Percentiles rank a stretch among this genome's conserved stretches.
Evolutionary conservation across 2,329 filamentous ascomycete species (phyloP).

Genomic region (Penicillium sp.): DNA sequence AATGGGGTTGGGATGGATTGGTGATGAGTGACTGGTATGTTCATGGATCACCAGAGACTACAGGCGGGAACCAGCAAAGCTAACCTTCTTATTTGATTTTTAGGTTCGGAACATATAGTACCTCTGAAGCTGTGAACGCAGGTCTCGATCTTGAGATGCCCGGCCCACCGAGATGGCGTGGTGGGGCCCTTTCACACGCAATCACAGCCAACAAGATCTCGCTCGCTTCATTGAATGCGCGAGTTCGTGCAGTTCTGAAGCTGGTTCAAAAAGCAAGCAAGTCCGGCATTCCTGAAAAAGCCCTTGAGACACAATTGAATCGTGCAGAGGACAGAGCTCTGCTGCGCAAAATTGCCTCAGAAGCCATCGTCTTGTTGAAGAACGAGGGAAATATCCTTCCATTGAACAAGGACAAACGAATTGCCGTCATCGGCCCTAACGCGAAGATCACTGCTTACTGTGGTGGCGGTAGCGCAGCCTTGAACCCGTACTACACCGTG

Average conservation of each 20-base stretch:
- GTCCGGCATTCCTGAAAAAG: slow-evolving; percentile 54
- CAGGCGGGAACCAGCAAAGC: background rate
- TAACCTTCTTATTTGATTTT: background rate
- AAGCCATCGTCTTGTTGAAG: slow-evolving; percentile 70
- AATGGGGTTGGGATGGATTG: slow-evolving; percentile 47
- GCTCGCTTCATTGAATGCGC: slow-evolving; percentile 53
- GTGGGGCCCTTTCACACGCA: slow-evolving; percentile 31
- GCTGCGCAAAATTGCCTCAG: slow-evolving; percentile 63
- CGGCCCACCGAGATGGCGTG: slow-evolving; percentile 40
- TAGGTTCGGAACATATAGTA: slow-evolving; percentile 45
- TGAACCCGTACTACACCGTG: slow-evolving; percentile 42
- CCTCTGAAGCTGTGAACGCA: slow-evolving; percentile 40
- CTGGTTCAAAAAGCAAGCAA: slow-evolving; percentile 57
- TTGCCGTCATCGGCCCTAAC: slow-evolving; percentile 55
- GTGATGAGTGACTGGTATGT: slow-evolving; percentile 48
- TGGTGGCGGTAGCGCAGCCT: slow-evolving; percentile 63
- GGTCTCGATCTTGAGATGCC: slow-evolving; percentile 49
- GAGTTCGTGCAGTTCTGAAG: slow-evolving; percentile 56
- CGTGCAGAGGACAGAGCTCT: slow-evolving; percentile 61
- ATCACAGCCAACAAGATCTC: slow-evolving; percentile 56
- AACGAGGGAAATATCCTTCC: slow-evolving; percentile 66
- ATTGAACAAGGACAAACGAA: slow-evolving; percentile 42
- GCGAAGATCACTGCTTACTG: slow-evolving; percentile 48
- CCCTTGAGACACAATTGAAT: slow-evolving; percentile 54
- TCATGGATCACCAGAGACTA: background rate